These are phyloP conservation scores for Leccinellum luteum DNA, from an alignment of 768 basidiomycete species.

Conservation along the genomic window DNA sequence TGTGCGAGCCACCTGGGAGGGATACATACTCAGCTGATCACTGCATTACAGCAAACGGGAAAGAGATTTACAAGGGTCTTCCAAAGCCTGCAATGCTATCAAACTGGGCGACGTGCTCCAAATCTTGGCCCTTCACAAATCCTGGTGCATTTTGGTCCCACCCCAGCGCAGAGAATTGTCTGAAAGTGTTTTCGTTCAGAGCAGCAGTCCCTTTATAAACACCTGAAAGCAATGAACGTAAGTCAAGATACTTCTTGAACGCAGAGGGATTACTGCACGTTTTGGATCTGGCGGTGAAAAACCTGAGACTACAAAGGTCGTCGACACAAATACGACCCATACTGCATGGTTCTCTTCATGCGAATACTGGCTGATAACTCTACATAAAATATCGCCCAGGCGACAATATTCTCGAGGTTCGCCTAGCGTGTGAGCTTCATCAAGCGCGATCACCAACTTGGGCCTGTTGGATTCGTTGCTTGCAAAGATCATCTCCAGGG, in stretches of 20 bases:
- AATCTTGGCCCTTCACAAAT: neutral
- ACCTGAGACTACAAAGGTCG: conserved; percentile 7
- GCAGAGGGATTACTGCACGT: neutral
- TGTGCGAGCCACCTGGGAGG: neutral
- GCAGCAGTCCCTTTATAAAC: neutral
- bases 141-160: conserved; percentile 15
- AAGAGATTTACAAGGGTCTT: neutral
- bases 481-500: neutral
- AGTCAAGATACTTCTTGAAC: neutral
- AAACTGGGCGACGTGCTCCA: neutral
- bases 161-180: conserved; percentile 13
- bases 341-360: neutral
- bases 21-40: neutral
- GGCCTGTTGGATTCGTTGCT: neutral
- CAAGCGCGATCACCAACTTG: conserved; percentile 16
- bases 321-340: conserved; percentile 19
- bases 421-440: conserved; percentile 10
- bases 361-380: conserved; percentile 5
- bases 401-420: neutral
- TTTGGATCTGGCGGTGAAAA: conserved; percentile 3
- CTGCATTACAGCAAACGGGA: neutral
- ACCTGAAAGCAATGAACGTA: neutral
- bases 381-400: conserved; percentile 6
- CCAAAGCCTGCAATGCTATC: conserved; percentile 2
- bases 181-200: neutral